Evolutionary conservation across 2,329 filamentous ascomycete genomes (phyloP).

Genomic region (Talaromyces albobiverticillius): DNA sequence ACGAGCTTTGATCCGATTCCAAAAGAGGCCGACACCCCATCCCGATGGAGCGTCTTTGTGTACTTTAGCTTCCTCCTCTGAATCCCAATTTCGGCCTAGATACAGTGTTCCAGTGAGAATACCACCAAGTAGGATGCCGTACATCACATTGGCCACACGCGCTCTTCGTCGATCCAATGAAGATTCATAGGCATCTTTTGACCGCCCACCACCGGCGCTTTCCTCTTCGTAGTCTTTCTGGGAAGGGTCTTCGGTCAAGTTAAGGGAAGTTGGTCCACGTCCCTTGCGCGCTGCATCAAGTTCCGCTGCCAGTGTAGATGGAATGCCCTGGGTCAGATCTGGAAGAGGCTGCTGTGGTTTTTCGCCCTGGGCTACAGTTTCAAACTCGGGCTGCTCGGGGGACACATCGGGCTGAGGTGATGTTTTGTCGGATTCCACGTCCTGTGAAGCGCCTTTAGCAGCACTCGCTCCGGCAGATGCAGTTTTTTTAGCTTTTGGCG

Average conservation of each 20-base stretch:
- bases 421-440: constrained; percentile 22
- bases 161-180: constrained; percentile 81
- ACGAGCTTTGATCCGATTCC: constrained; percentile 73
- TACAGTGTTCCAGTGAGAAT: constrained; percentile 64
- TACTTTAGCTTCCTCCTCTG: constrained; percentile 65
- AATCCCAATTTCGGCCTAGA: constrained; percentile 83
- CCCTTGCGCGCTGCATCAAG: constrained; percentile 49
- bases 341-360: constrained; percentile 61
- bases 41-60: constrained; percentile 75
- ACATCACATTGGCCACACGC: constrained; percentile 71
- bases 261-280: constrained; percentile 39
- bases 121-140: constrained; percentile 58
- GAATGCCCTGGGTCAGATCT: constrained; percentile 90
- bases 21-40: constrained; percentile 74
- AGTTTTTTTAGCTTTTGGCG: constrained; percentile 4
- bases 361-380: constrained; percentile 30
- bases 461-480: background rate
- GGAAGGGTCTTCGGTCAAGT: constrained; percentile 53
- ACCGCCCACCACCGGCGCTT: constrained; percentile 60
- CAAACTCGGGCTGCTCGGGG: constrained; percentile 38
- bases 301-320: constrained; percentile 83
- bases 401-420: constrained; percentile 17
- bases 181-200: constrained; percentile 81
- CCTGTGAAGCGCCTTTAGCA: background rate
- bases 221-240: constrained; percentile 46